phyloP scores from a whole-genome alignment of 345 rosid genomes.

The Stellera chamaejasme region DNA sequence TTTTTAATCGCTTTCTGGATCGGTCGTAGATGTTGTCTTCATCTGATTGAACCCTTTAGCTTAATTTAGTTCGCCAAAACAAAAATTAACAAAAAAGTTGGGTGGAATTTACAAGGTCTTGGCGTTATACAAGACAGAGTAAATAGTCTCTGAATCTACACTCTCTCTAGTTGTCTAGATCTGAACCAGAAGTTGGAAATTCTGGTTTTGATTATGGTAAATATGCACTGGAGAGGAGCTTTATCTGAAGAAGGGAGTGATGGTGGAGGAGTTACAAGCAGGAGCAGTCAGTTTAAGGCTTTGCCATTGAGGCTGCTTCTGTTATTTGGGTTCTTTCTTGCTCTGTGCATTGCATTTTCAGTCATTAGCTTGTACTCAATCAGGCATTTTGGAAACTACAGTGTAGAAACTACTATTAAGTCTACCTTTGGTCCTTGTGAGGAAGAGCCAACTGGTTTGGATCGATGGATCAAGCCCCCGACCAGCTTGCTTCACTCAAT shows the following conservation, averaged over 20 bases:
- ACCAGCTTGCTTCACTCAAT: slow-evolving; percentile 50
- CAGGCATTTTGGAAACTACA: slow-evolving; percentile 49
- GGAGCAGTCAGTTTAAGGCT: slow-evolving; percentile 39
- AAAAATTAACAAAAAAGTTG: too few species aligned
- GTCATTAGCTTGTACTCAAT: slow-evolving; percentile 59
- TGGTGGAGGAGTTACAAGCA: slow-evolving; percentile 19
- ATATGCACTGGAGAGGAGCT: too few species aligned
- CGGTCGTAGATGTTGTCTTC: too few species aligned
- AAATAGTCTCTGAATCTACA: too few species aligned
- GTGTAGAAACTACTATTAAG: slow-evolving; percentile 33
- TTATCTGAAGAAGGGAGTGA: slow-evolving; percentile 72
- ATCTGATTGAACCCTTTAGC: too few species aligned
- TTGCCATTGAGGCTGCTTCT: slow-evolving; percentile 47
- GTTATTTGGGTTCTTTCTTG: slow-evolving; percentile 41
- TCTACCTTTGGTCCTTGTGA: slow-evolving; percentile 43
- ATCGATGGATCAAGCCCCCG: slow-evolving; percentile 58
- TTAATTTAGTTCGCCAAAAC: too few species aligned
- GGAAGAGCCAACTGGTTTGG: slow-evolving; percentile 30
- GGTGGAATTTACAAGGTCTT: too few species aligned
- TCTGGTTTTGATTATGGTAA: too few species aligned
- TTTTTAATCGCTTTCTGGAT: too few species aligned
- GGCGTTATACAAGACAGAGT: too few species aligned
- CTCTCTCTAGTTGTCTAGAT: too few species aligned
- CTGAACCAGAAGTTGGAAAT: too few species aligned
- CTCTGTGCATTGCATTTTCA: slow-evolving; percentile 47